phyloP scores from a whole-genome alignment of 2,329 filamentous ascomycete genomes.

The Xylariaceae sp. region DNA sequence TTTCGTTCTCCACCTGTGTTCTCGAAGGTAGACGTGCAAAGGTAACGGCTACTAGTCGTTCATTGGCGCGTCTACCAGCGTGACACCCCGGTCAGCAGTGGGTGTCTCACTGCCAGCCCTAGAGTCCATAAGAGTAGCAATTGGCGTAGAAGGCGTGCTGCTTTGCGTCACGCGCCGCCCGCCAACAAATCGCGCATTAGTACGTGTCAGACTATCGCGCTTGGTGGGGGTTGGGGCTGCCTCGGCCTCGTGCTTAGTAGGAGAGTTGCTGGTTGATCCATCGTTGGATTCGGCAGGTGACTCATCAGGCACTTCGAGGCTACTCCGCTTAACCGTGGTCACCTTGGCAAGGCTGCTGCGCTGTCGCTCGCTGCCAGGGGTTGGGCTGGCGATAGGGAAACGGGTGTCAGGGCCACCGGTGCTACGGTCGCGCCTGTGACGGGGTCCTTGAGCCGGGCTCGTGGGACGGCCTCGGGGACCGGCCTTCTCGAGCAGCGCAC shows the following conservation, averaged over 20 bases:
- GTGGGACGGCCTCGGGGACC: constrained; percentile 63
- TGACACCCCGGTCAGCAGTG: constrained; percentile 40
- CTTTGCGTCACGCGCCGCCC: constrained; percentile 42
- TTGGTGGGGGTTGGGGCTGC: constrained; percentile 59
- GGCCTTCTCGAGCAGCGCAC: constrained; percentile 67
- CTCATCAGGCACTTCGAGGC: constrained; percentile 73
- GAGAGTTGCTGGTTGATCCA: constrained; percentile 39
- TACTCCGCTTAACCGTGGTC: constrained; percentile 52
- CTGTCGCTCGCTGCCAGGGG: constrained; percentile 47
- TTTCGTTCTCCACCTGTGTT: not conserved
- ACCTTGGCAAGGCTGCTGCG: constrained; percentile 43
- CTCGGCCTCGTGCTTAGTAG: constrained; percentile 44
- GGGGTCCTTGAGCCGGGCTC: constrained; percentile 62
- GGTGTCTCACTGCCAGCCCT: constrained; percentile 24
- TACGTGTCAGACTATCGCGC: constrained; percentile 55
- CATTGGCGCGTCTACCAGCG: constrained; percentile 50
- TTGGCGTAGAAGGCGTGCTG: constrained; percentile 30
- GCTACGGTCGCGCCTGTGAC: constrained; percentile 75
- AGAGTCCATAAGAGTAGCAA: constrained; percentile 20
- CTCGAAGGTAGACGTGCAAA: constrained; percentile 6
- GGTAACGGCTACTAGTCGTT: constrained; percentile 37
- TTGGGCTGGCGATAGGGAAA: constrained; percentile 75
- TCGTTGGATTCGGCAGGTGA: constrained; percentile 40
- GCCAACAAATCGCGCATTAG: constrained; percentile 47
- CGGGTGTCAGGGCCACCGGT: constrained; percentile 67